Evolutionary conservation across 495 filamentous ascomycete genomes (phyloP).

Genomic region (Hyaloscypha variabilis): DNA sequence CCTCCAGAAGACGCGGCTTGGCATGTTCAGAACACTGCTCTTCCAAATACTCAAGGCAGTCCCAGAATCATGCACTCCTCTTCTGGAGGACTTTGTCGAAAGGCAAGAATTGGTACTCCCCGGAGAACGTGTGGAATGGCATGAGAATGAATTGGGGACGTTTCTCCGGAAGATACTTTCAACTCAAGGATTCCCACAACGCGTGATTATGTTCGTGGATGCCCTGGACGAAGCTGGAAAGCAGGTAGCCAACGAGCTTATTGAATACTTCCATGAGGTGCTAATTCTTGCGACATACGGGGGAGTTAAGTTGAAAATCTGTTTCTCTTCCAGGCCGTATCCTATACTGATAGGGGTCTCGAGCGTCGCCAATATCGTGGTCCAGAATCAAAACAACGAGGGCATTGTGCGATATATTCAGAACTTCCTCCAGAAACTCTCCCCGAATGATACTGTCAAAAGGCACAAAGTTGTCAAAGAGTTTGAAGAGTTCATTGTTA

Average conservation of each 20-base stretch:
- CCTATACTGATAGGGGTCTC: slow-evolving; percentile 29
- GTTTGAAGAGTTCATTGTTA: no score
- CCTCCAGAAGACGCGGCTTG: slow-evolving; percentile 37
- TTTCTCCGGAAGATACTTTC: not conserved
- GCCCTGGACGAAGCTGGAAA: slow-evolving; percentile 40
- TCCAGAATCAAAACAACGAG: slow-evolving; percentile 33
- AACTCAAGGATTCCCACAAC: not conserved
- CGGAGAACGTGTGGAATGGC: slow-evolving; percentile 33
- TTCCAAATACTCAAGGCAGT: slow-evolving; percentile 34
- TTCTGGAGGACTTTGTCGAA: slow-evolving; percentile 20
- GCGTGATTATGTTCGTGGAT: slow-evolving; percentile 31
- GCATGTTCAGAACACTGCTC: slow-evolving; percentile 41
- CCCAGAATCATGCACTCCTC: slow-evolving; percentile 4
- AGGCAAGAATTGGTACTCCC: slow-evolving; percentile 17
- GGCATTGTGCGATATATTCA: slow-evolving; percentile 36
- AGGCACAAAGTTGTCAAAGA: no score
- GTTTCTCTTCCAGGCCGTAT: slow-evolving; percentile 42
- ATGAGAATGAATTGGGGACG: slow-evolving; percentile 10
- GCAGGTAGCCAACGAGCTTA: slow-evolving; percentile 27
- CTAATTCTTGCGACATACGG: not conserved
- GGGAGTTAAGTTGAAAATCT: slow-evolving; percentile 26
- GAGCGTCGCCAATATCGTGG: slow-evolving; percentile 28
- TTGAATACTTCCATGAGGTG: slow-evolving; percentile 28
- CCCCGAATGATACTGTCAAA: not conserved
- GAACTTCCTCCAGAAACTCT: no score